Base-by-base conservation (phyloP, 2,329 filamentous ascomycete species). In the Colletotrichum cereale region DNA sequence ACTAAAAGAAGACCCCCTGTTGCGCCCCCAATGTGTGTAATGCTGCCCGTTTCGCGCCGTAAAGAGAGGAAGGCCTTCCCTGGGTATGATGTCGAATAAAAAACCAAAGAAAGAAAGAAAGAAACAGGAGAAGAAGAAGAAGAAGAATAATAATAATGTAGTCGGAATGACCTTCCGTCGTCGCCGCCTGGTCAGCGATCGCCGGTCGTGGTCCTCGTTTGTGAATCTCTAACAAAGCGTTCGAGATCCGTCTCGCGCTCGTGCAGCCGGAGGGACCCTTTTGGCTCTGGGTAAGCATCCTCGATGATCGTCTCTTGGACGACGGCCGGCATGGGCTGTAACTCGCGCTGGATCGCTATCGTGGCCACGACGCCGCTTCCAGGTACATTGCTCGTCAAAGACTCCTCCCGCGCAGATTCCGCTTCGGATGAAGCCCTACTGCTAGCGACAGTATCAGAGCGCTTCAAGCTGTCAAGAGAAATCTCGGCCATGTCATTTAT, bases 341-440 rank as follows among this genome's bases (percentile, higher is more conserved):
- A 80, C 62, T 82, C 79, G 36, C 79, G 75, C 71, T 79, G 75
- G 66, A 82, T 82, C 7, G 81, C 81, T 7, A 80, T 83, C n/a
- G 81, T 82, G 26, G 82, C 78, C 42, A 82, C 64, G 24, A 83
- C 81, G 40, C 69, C 74, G 73, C 64, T 73, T 24, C 50, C 31
- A 2, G 55, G 38, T 29, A 16, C 42, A 24, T 40, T 56, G 11
- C 44, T 40, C 8, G 31, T 36, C 10, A 42, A 58, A 5, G 62
- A 58, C 12, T 40, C 24, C 18, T 50, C 50, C 14, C 47, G 38
- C 11, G 31, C 36, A n/a, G 38, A 40, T 29, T 65, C 60, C 5
- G 38, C 58, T 11, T 68, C 62, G 29, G 31, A 66, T 3, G 58
- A 65, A 4, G 16, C 21, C 50, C 72, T 66, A 61, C 67, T 62